Evolutionary conservation across 2,329 filamentous ascomycete species (phyloP).

Genomic region (Fusarium sp.): DNA sequence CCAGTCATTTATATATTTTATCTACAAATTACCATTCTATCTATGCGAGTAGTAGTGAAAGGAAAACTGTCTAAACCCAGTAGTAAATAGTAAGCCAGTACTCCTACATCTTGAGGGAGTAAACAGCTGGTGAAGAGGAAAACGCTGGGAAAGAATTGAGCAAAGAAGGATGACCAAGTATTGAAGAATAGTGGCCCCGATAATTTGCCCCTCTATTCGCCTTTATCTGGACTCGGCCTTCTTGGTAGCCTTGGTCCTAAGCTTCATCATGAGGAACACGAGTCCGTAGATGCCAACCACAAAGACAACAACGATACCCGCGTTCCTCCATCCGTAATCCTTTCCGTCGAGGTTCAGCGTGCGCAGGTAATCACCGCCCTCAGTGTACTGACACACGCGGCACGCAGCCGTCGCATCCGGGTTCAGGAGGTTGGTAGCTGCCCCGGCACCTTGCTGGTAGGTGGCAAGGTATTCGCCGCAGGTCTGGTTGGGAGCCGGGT

Average conservation of each 20-base stretch:
- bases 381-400: conserved; percentile 51
- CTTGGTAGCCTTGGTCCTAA: conserved; percentile 55
- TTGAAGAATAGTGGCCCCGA: neutral
- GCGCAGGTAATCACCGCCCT: conserved; percentile 66
- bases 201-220: neutral
- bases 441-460: neutral
- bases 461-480: neutral
- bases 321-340: conserved; percentile 72
- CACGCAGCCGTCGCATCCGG: neutral
- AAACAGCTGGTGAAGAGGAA: neutral
- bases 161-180: neutral
- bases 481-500: neutral
- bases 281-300: conserved; percentile 60
- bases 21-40: neutral
- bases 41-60: neutral
- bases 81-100: neutral
- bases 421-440: neutral
- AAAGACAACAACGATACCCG: conserved; percentile 66
- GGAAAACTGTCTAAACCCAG: neutral
- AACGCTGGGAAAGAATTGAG: neutral
- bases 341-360: conserved; percentile 67
- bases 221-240: conserved; percentile 15
- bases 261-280: conserved; percentile 55
- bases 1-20: neutral
- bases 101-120: neutral